These are phyloP conservation scores for Nicotiana benthamiana DNA, from an alignment of 257 asterid species.

Conservation along the genomic window DNA sequence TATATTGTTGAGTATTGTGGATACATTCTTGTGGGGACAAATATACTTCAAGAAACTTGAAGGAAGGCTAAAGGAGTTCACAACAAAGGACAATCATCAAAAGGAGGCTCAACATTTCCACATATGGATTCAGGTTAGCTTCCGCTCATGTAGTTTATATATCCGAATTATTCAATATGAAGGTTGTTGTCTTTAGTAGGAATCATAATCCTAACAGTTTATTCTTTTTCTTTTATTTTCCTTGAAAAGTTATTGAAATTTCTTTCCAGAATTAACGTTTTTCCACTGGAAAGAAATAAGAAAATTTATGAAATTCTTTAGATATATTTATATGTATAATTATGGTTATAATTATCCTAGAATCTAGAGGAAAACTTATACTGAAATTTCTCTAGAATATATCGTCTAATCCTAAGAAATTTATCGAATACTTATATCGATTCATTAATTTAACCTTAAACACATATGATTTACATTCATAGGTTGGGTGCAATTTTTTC, in stretches of 20 bases:
- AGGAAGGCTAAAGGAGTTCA: no score
- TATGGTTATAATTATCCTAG: background rate
- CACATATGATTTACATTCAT: background rate
- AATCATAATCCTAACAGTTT: no score
- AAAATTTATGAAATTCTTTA: background rate
- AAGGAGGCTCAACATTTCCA: no score
- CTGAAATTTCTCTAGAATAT: background rate
- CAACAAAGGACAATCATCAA: no score
- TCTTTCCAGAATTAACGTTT: background rate
- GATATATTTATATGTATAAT: background rate
- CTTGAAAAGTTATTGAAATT: background rate
- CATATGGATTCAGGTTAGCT: no score
- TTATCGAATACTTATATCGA: background rate
- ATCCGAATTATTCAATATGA: no score
- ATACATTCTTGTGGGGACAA: no score
- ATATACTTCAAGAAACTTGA: no score
- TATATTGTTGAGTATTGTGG: no score
- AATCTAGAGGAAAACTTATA: background rate
- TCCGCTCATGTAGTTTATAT: no score
- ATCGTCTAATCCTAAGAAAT: background rate
- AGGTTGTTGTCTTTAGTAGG: no score
- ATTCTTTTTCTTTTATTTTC: background rate
- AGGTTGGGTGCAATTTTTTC: background rate
- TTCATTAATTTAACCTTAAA: background rate
- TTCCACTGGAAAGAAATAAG: background rate